phyloP scores from a whole-genome alignment of 2,329 filamentous ascomycete species.

The Fusarium transvaalense region DNA sequence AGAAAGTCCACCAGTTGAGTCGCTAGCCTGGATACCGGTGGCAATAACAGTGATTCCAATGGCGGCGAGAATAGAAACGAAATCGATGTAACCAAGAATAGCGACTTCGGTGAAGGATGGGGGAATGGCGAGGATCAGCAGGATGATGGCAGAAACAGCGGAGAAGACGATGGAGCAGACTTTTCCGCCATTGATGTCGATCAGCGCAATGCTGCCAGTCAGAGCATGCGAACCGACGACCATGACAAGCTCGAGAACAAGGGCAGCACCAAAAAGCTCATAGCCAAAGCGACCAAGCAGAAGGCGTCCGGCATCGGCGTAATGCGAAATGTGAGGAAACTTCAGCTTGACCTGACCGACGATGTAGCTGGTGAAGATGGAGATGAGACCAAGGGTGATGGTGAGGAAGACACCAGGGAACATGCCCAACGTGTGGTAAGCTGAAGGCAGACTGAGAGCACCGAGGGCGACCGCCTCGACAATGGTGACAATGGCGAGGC shows the following conservation, averaged over 20 bases:
- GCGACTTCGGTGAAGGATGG: constrained; percentile 57
- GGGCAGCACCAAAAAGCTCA: constrained; percentile 71
- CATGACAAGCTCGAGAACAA: constrained; percentile 75
- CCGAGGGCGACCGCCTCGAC: constrained; percentile 40
- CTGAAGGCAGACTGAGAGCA: constrained; percentile 59
- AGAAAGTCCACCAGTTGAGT: constrained; percentile 50
- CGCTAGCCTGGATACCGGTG: constrained; percentile 63
- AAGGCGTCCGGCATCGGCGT: constrained; percentile 61
- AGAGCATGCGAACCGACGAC: constrained; percentile 78
- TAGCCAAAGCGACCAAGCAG: constrained; percentile 71
- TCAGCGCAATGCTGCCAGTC: constrained; percentile 77
- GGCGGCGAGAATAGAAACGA: constrained; percentile 67
- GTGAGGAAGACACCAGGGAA: constrained; percentile 59
- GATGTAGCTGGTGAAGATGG: constrained; percentile 62
- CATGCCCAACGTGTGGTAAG: constrained; percentile 67
- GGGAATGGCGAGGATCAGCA: constrained; percentile 61
- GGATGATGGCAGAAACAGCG: constrained; percentile 60
- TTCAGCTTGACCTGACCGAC: constrained; percentile 63
- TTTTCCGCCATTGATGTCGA: constrained; percentile 69
- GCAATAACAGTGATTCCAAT: constrained; percentile 74
- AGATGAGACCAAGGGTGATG: constrained; percentile 58
- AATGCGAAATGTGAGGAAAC: constrained; percentile 63
- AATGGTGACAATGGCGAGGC: constrained; percentile 39
- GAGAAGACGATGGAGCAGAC: constrained; percentile 53
- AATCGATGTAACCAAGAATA: constrained; percentile 56